Percentiles rank a stretch among this genome's conserved stretches.
Evolutionary conservation across 208 protist species (phyloP).

Genomic region (Novymonas esmeraldas): DNA sequence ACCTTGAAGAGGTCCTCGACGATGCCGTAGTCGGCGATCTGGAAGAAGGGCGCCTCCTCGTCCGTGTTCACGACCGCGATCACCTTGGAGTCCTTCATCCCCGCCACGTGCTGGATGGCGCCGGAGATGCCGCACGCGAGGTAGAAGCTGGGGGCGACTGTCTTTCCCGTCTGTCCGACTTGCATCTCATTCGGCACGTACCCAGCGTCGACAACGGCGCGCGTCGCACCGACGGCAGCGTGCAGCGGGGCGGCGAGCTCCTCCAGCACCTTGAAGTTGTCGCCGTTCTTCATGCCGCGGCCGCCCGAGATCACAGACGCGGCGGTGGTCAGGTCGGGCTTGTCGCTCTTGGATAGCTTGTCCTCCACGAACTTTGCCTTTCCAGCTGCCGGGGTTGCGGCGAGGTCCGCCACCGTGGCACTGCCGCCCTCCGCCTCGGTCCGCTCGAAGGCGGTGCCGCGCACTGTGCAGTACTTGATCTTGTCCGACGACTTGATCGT

Average conservation of each 20-base stretch:
- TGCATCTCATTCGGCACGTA: conserved; percentile 95
- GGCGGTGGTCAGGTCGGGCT: conserved; percentile 95
- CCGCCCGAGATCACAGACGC: conserved; percentile 94
- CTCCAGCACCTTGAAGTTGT: conserved; percentile 98
- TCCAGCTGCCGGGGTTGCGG: conserved; percentile 32
- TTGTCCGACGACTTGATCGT: conserved; percentile 92
- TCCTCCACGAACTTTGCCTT: conserved; percentile 69
- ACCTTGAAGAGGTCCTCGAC: conserved; percentile 97
- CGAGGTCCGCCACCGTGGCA: conserved; percentile 38
- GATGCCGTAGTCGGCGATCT: conserved; percentile 97
- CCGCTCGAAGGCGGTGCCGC: conserved; percentile 91
- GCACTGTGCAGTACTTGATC: conserved; percentile 95
- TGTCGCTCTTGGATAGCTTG: conserved; percentile 64
- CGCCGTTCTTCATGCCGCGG: conserved; percentile 95
- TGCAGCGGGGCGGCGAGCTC: conserved; percentile 93
- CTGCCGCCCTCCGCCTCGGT: conserved; percentile 50
- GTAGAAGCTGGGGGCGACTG: conserved; percentile 98
- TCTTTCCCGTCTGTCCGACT: conserved; percentile 98
- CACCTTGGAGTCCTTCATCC: conserved; percentile 99
- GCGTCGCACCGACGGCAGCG: conserved; percentile 96
- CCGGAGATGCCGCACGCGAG: conserved; percentile 97
- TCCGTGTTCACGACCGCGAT: conserved; percentile 98
- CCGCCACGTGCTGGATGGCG: conserved; percentile 96
- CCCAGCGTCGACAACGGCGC: conserved; percentile 97
- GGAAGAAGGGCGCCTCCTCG: conserved; percentile 98